Evolutionary conservation across 176 grass and related monocot genomes (phyloP).

Genomic region (Chrysopogon serrulatus): DNA sequence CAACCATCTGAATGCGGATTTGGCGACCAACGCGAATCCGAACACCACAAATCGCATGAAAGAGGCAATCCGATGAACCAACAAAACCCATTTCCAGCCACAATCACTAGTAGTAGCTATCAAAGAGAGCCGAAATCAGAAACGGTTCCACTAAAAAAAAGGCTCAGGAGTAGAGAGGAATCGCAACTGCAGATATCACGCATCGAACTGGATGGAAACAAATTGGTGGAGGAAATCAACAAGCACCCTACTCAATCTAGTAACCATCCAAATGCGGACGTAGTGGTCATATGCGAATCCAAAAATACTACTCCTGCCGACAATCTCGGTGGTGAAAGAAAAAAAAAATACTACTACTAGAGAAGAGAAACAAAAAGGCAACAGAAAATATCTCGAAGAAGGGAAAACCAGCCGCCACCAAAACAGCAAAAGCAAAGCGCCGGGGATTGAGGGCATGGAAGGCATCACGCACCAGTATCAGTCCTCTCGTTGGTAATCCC

Average conservation of each 20-base stretch:
- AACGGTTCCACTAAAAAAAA: background rate
- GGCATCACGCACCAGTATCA: conserved; percentile 45
- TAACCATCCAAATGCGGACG: conserved; percentile 8
- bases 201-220: background rate
- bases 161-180: background rate
- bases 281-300: background rate
- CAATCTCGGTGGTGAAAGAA: background rate
- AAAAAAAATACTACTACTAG: background rate
- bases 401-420: background rate
- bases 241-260: background rate
- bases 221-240: background rate
- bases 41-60: background rate
- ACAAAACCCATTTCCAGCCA: background rate
- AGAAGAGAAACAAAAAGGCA: background rate
- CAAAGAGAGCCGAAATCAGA: background rate
- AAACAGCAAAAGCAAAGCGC: background rate
- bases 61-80: background rate
- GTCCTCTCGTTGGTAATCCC: conserved; percentile 40
- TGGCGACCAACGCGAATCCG: background rate
- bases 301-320: background rate
- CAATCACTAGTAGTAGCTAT: conserved; percentile 8
- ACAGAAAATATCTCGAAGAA: background rate
- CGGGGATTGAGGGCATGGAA: background rate
- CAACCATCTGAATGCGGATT: conserved; percentile 9
- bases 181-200: background rate